A percentile compares a stretch with the other conserved stretches of the same genome.
Evolutionary conservation across 2,329 filamentous ascomycete genomes (phyloP).

Genomic region (Aspergillus caelatus): DNA sequence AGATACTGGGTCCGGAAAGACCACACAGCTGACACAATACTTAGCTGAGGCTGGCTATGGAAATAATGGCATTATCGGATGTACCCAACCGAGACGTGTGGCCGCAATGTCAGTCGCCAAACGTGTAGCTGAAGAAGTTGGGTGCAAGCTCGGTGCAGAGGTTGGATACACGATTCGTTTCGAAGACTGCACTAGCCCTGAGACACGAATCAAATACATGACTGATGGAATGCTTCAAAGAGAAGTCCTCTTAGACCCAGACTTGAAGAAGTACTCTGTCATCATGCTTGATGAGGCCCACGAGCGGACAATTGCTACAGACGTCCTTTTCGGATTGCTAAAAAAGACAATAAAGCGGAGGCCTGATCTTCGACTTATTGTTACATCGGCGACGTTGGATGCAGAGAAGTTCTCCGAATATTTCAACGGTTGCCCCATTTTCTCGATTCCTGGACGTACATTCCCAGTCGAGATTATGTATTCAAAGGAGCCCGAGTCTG

Average conservation of each 20-base stretch:
- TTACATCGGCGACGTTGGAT: constrained; percentile 94
- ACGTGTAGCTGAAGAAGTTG: constrained; percentile 94
- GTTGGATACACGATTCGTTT: constrained; percentile 98
- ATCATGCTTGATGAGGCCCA: constrained; percentile 99
- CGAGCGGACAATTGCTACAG: constrained; percentile 93
- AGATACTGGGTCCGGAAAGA: constrained; percentile 96
- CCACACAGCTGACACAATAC: constrained; percentile 93
- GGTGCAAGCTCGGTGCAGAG: constrained; percentile 84
- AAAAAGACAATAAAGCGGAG: constrained; percentile 90
- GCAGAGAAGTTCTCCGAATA: constrained; percentile 97
- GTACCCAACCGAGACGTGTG: constrained; percentile 94
- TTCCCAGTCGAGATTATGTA: constrained; percentile 97
- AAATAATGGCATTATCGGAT: constrained; percentile 86
- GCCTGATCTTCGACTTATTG: constrained; percentile 89
- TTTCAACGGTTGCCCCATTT: constrained; percentile 94
- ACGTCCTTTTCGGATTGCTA: constrained; percentile 89
- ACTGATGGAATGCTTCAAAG: constrained; percentile 97
- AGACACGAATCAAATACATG: constrained; percentile 98
- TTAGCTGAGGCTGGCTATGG: constrained; percentile 90
- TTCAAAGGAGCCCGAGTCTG: constrained; percentile 89
- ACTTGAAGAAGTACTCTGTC: constrained; percentile 85
- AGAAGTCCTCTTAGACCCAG: constrained; percentile 90
- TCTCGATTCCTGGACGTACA: constrained; percentile 92
- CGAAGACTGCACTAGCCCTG: constrained; percentile 85
- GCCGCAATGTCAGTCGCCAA: constrained; percentile 97